phyloP scores from a whole-genome alignment of 352 stramenopile genomes.

The Phytopythium helicoides region DNA sequence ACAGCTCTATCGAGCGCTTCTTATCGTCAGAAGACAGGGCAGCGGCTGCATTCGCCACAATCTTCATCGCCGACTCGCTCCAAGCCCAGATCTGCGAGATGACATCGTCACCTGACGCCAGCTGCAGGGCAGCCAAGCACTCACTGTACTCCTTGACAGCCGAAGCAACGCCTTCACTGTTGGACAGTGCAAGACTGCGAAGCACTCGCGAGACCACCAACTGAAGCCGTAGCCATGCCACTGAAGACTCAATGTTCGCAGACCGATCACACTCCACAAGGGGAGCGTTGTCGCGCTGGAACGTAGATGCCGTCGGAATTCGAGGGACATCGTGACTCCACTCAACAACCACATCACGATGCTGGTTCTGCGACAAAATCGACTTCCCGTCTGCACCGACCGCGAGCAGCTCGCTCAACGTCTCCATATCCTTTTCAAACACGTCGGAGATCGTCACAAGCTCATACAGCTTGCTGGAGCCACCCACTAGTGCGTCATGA shows the following conservation, averaged over 20 bases:
- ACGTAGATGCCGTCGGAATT: slow-evolving; percentile 35
- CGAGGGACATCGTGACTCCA: slow-evolving; percentile 41
- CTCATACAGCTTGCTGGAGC: slow-evolving; percentile 45
- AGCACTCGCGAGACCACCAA: slow-evolving; percentile 52
- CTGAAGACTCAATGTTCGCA: slow-evolving; percentile 33
- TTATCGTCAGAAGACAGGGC: slow-evolving; percentile 10
- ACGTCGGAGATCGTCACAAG: slow-evolving; percentile 32
- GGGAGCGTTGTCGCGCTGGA: slow-evolving; percentile 29
- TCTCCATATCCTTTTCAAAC: slow-evolving; percentile 35
- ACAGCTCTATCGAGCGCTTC: not conserved
- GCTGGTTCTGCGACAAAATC: slow-evolving; percentile 70
- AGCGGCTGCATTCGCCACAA: slow-evolving; percentile 6
- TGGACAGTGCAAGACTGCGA: slow-evolving; percentile 19
- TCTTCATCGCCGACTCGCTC: slow-evolving; percentile 26
- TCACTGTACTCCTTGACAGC: slow-evolving; percentile 33
- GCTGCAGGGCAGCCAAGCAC: slow-evolving; percentile 14
- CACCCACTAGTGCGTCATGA: slow-evolving; percentile 38
- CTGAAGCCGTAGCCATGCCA: slow-evolving; percentile 67
- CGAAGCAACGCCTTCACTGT: slow-evolving; percentile 19
- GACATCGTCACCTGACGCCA: slow-evolving; percentile 11
- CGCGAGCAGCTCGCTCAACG: slow-evolving; percentile 41
- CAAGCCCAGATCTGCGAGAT: slow-evolving; percentile 54
- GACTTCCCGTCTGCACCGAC: slow-evolving; percentile 13
- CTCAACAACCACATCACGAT: slow-evolving; percentile 73
- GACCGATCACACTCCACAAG: slow-evolving; percentile 76